Evolutionary conservation across 768 basidiomycete genomes (phyloP).

Genomic region (Boletus sp.): DNA sequence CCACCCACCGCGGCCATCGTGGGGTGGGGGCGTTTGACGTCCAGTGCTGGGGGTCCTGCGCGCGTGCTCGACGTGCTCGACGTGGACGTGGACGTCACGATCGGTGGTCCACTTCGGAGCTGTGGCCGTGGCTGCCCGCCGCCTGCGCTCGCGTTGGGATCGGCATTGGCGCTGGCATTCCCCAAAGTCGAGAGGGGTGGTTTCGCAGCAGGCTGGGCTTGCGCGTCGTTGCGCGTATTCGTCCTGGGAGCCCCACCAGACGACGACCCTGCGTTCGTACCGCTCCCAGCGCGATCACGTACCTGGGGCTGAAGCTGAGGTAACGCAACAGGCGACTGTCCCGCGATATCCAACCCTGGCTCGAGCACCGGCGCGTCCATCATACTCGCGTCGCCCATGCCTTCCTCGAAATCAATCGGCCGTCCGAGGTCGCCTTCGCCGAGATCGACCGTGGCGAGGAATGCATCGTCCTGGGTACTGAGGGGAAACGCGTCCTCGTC

Average conservation of each 20-base stretch:
- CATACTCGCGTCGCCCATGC: slow-evolving; percentile 17
- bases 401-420: slow-evolving; percentile 41
- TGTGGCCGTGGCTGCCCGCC: background rate
- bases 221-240: background rate
- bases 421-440: slow-evolving; percentile 40
- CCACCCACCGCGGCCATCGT: slow-evolving; percentile 39
- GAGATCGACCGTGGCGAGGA: slow-evolving; percentile 56
- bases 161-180: background rate
- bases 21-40: background rate
- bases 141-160: background rate
- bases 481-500: slow-evolving; percentile 44
- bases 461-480: slow-evolving; percentile 64
- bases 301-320: slow-evolving; percentile 6
- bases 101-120: background rate
- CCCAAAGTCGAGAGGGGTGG: background rate
- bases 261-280: background rate
- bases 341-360: background rate
- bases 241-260: background rate
- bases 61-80: background rate
- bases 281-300: background rate
- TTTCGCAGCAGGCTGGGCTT: background rate
- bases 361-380: slow-evolving; percentile 7
- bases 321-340: background rate
- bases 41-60: background rate
- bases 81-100: background rate